Percentiles rank a stretch among this genome's conserved stretches.
These are phyloP conservation scores for Aspergillus sclerotioniger DNA, from an alignment of 495 filamentous ascomycete genomes.

Conservation along the genomic window DNA sequence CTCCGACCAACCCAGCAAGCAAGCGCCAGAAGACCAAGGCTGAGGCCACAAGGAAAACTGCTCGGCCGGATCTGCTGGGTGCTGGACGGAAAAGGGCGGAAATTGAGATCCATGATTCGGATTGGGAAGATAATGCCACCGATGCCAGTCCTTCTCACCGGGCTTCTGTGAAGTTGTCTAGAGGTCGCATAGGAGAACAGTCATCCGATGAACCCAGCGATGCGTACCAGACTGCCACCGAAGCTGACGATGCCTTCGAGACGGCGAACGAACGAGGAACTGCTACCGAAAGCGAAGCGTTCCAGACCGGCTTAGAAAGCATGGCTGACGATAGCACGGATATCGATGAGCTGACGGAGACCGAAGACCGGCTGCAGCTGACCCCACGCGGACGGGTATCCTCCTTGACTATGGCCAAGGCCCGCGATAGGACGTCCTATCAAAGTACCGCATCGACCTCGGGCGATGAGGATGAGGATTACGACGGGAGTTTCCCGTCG, in stretches of 20 bases:
- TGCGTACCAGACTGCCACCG: constrained; percentile 81
- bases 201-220: constrained; percentile 53
- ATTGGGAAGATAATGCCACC: constrained; percentile 84
- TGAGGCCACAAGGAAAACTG: constrained; percentile 73
- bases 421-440: constrained; percentile 64
- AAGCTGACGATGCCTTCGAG: constrained; percentile 83
- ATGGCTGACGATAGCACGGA: constrained; percentile 73
- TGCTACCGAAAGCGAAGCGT: constrained; percentile 81
- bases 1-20: constrained; percentile 39
- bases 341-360: constrained; percentile 78
- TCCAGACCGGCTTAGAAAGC: constrained; percentile 84
- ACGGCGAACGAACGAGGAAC: constrained; percentile 74
- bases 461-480: constrained; percentile 70
- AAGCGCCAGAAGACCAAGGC: constrained; percentile 71
- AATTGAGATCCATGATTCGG: constrained; percentile 67
- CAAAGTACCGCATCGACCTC: constrained; percentile 89
- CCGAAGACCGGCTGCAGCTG: constrained; percentile 60
- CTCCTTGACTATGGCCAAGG: constrained; percentile 43
- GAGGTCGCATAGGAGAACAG: constrained; percentile 20
- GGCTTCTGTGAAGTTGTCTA: constrained; percentile 19
- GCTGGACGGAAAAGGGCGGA: constrained; percentile 74
- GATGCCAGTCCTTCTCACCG: constrained; percentile 49
- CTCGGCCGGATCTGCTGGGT: constrained; percentile 71
- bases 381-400: constrained; percentile 42
- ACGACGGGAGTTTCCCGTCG: constrained; percentile 52